Evolutionary conservation across 805 yeast genomes (phyloP).

Genomic region (Candida sphagnicola): DNA sequence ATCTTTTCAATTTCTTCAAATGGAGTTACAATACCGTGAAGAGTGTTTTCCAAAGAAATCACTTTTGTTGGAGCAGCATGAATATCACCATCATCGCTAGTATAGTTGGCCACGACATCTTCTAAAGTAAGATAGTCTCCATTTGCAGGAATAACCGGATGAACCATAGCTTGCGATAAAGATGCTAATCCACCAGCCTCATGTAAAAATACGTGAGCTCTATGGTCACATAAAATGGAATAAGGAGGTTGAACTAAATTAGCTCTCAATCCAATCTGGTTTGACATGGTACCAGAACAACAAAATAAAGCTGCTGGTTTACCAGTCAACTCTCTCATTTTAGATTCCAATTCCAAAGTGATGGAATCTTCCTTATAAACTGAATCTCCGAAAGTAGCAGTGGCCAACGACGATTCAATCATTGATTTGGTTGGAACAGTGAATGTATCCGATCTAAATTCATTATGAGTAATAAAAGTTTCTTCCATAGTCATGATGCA

Average conservation of each 20-base stretch:
- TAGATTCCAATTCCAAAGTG: conserved; percentile 59
- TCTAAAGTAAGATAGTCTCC: conserved; percentile 76
- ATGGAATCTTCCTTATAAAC: conserved; percentile 83
- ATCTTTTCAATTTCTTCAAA: conserved; percentile 71
- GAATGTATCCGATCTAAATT: conserved; percentile 72
- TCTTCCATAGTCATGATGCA: conserved; percentile 5
- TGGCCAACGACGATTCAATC: conserved; percentile 50
- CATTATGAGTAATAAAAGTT: conserved; percentile 28
- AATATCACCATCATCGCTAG: conserved; percentile 75
- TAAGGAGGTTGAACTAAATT: conserved; percentile 80
- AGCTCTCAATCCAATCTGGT: conserved; percentile 79
- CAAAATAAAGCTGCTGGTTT: conserved; percentile 79
- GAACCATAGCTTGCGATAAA: conserved; percentile 87
- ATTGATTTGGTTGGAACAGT: conserved; percentile 79
- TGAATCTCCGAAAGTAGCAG: conserved; percentile 73
- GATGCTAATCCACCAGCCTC: conserved; percentile 94
- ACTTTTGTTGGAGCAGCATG: conserved; percentile 87
- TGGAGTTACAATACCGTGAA: conserved; percentile 81
- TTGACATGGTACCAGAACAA: conserved; percentile 86
- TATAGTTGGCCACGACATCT: conserved; percentile 60
- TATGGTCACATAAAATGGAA: conserved; percentile 78
- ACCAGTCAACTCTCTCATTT: conserved; percentile 67
- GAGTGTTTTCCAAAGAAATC: conserved; percentile 81
- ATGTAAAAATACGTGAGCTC: conserved; percentile 77
- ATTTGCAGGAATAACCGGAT: conserved; percentile 74